Evolutionary conservation across 192 early-diverging fungal genomes (phyloP), one percentile per base, ranked within the genome.

Genomic region (Coemansia sp.): DNA sequence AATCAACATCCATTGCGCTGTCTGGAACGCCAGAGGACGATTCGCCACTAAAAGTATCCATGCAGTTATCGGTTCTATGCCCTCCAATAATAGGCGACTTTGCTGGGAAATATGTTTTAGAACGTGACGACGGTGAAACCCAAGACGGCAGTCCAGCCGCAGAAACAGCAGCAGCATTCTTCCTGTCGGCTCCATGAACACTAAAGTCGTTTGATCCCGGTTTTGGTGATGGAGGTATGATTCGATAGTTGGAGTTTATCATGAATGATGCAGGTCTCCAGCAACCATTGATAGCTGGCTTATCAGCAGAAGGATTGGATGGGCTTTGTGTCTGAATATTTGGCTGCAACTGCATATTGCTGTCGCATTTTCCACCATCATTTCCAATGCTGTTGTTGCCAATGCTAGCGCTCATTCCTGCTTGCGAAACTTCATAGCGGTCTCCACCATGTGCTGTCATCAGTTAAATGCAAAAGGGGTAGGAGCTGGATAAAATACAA

Each of bases 181-280:
- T 13, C 5, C 7, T 52, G 29, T 16, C 25, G 43, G 29, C 8
- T 12, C 9, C 49, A 7, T 25, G 21, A 23, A 21, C 21, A 16
- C 33, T 71, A 31, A 40, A 34, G 26, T 8, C 43, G 31, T 62
- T 48, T 16, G 58, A 4, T 21, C 25, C 40, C n/a, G 48, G 39
- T 39, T 61, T 59, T 28, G 67, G 63, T 3, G 60, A 58, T 13
- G 71, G 71, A 59, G 61, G 57, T 16, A 74, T 70, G 31, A 79
- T 70, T 57, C 77, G 77, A 67, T 79, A 79, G 71, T 79, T 79
- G 28, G 77, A 30, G 65, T 79, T 79, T 45, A 71, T 79, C 77
- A 79, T 66, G 56, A 64, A 72, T 18, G 75, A 67, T 18, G 70
- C 75, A 3, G 62, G n/a, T 56, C 16, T 2, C 58, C 48, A 18